A percentile compares a stretch with the other conserved stretches of the same genome.
Evolutionary conservation across 2,329 filamentous ascomycete genomes (phyloP).

Genomic region (Trichophyton mentagrophytes): DNA sequence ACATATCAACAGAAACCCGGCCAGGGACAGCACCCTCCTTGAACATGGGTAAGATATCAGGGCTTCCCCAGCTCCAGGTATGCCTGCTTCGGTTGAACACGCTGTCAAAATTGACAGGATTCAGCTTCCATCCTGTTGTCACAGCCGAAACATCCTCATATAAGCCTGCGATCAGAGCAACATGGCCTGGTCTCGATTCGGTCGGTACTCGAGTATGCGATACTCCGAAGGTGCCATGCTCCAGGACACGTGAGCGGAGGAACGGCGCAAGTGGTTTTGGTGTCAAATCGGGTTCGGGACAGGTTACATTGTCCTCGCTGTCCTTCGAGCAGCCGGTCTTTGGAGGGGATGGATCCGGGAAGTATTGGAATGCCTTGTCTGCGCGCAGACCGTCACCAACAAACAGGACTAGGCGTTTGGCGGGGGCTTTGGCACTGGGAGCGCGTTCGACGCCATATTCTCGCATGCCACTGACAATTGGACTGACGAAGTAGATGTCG

Average conservation of each 20-base stretch:
- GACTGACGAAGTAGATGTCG: conserved; percentile 96
- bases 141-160: conserved; percentile 98
- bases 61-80: conserved; percentile 98
- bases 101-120: conserved; percentile 96
- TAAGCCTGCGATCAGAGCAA: conserved; percentile 87
- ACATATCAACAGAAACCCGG: conserved; percentile 73
- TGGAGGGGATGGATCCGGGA: conserved; percentile 67
- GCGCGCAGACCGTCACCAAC: conserved; percentile 95
- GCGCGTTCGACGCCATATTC: conserved; percentile 58
- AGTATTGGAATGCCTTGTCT: conserved; percentile 92
- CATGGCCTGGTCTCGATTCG: conserved; percentile 90
- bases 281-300: conserved; percentile 48
- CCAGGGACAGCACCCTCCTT: conserved; percentile 81
- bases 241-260: conserved; percentile 73
- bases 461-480: conserved; percentile 90
- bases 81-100: conserved; percentile 94
- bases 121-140: conserved; percentile 95
- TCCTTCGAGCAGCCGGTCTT: conserved; percentile 13
- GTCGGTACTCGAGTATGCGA: conserved; percentile 95
- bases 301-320: conserved; percentile 33
- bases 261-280: conserved; percentile 80
- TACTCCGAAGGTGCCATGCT: conserved; percentile 89
- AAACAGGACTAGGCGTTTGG: conserved; percentile 80
- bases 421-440: conserved; percentile 53
- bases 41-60: conserved; percentile 96